Percentiles rank a stretch among this genome's conserved stretches.
Evolutionary conservation across 768 basidiomycete species (phyloP).

Genomic region (Sporobolomyces roseus): DNA sequence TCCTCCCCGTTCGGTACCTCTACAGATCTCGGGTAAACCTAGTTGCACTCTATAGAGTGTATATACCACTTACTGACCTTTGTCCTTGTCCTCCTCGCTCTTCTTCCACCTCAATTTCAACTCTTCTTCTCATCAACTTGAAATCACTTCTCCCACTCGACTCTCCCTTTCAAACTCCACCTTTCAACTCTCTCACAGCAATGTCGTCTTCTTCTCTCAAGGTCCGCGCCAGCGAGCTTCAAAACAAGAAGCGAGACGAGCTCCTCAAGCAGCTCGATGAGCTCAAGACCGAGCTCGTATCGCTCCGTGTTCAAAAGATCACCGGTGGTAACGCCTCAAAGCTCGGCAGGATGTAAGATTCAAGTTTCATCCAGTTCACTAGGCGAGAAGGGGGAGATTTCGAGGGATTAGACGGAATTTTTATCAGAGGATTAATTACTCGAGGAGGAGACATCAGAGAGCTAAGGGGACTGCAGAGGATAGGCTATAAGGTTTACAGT

Average conservation of each 20-base stretch:
- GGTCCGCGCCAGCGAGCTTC: constrained; percentile 42
- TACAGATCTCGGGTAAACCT: constrained; percentile 15
- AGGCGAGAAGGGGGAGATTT: not conserved
- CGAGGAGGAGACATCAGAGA: too few relatives aligned
- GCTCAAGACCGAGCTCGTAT: constrained; percentile 90
- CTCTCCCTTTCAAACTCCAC: not conserved
- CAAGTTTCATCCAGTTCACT: not conserved
- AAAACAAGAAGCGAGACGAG: constrained; percentile 72
- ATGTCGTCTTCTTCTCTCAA: constrained; percentile 40
- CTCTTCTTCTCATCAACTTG: too few relatives aligned
- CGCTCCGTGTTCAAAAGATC: constrained; percentile 95
- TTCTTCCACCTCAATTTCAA: too few relatives aligned
- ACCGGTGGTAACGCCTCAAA: constrained; percentile 92
- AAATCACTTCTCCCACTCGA: too few relatives aligned
- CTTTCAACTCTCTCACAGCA: not conserved
- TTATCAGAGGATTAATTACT: too few relatives aligned
- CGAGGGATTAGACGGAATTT: too few relatives aligned
- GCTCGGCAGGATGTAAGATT: constrained; percentile 89
- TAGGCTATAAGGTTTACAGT: not conserved
- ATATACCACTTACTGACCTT: too few relatives aligned
- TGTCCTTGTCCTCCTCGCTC: not conserved
- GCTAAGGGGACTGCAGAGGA: too few relatives aligned
- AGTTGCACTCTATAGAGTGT: not conserved
- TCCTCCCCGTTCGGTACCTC: constrained; percentile 20
- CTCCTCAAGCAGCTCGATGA: constrained; percentile 87